Percentiles rank a stretch among this genome's conserved stretches.
These are phyloP conservation scores for Salix brachista DNA, from an alignment of 345 rosid species.

Conservation along the genomic window DNA sequence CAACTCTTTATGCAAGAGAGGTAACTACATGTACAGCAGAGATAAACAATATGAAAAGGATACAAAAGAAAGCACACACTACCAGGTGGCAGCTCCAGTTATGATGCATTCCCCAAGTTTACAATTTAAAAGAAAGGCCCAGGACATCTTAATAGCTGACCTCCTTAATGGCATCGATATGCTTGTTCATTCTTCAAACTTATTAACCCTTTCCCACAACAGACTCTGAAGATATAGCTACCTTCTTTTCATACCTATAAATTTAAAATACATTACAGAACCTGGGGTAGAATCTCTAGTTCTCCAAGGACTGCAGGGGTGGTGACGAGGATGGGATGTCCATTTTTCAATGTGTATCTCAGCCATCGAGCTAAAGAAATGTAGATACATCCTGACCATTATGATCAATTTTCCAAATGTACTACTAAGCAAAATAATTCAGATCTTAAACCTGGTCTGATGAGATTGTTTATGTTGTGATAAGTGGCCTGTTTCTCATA, in stretches of 20 bases:
- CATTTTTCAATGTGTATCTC: background rate
- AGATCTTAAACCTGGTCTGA: background rate
- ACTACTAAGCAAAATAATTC: background rate
- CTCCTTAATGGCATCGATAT: background rate
- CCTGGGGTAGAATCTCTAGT: background rate
- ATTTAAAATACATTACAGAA: background rate
- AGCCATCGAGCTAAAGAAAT: background rate
- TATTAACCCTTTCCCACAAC: background rate
- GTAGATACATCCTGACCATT: background rate
- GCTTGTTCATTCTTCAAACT: background rate
- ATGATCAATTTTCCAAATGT: background rate
- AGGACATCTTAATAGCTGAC: background rate
- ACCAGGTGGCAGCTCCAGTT: background rate
- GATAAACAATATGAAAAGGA: conserved; percentile 2
- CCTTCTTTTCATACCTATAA: background rate
- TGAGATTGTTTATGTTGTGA: background rate
- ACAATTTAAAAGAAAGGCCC: background rate
- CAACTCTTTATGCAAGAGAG: conserved; percentile 87
- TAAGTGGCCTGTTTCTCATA: background rate
- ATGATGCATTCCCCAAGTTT: background rate
- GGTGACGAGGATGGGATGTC: background rate
- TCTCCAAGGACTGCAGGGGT: background rate
- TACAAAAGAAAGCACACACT: background rate
- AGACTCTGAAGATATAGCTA: background rate
- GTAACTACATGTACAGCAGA: conserved; percentile 44